phyloP scores from a whole-genome alignment of 2,329 filamentous ascomycete genomes.

The Orbilia brochopaga region DNA sequence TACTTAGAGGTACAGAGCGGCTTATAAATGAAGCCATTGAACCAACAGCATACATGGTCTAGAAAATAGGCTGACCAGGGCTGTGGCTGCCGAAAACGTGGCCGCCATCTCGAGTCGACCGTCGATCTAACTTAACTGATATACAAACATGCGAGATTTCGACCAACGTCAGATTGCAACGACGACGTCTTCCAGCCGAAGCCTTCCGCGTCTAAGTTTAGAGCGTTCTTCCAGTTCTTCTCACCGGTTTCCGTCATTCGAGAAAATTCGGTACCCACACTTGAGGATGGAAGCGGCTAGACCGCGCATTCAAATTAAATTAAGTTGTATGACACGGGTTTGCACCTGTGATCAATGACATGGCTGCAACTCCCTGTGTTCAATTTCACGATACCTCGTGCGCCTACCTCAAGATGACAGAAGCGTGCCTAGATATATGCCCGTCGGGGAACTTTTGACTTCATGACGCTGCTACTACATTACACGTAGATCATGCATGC shows the following conservation, averaged over 20 bases:
- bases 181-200: slow-evolving; percentile 23
- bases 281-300: background rate
- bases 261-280: slow-evolving; percentile 22
- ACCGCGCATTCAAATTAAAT: background rate
- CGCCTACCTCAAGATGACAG: slow-evolving; percentile 22
- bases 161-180: slow-evolving; percentile 27
- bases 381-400: background rate
- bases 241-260: slow-evolving; percentile 26
- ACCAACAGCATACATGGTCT: too few species aligned
- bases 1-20: background rate
- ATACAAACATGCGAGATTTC: background rate
- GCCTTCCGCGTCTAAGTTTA: slow-evolving; percentile 40
- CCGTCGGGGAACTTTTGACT: slow-evolving; percentile 10
- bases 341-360: background rate
- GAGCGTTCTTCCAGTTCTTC: background rate
- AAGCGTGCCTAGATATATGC: slow-evolving; percentile 26
- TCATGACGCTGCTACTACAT: slow-evolving; percentile 19
- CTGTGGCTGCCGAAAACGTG: background rate
- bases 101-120: background rate
- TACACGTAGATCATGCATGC: slow-evolving; percentile 15
- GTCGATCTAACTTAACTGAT: background rate
- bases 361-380: background rate
- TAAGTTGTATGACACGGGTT: background rate
- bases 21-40: too few species aligned
- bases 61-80: background rate